Conservation (phyloP, 2,329 filamentous ascomycete genomes). For the Cercospora zeae-maydis region DNA sequence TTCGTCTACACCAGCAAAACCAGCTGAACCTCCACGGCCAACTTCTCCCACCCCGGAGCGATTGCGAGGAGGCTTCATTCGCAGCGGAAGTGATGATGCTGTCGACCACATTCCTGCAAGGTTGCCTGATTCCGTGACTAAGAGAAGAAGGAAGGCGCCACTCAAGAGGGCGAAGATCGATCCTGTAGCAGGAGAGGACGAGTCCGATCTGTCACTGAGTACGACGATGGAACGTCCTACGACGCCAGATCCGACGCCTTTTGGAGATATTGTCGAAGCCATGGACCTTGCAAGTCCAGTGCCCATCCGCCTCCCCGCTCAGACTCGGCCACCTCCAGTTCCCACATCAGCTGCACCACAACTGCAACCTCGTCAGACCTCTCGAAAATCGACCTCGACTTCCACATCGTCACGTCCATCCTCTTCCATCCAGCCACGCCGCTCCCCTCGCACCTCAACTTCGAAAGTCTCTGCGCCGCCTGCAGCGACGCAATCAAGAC, state of each 20-base stretch:
- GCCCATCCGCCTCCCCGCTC: neutral
- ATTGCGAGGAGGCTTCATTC: conserved; percentile 15
- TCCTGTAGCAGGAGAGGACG: conserved; percentile 22
- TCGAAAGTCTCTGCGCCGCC: neutral
- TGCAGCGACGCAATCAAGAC: neutral
- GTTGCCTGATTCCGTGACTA: conserved; percentile 35
- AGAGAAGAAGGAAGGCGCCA: conserved; percentile 30
- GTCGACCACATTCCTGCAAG: neutral
- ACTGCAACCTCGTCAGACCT: too few species aligned
- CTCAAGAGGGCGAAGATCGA: conserved; percentile 33
- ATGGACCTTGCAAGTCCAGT: conserved; percentile 22
- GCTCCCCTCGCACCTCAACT: conserved; percentile 9
- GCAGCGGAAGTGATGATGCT: neutral
- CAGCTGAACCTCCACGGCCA: conserved; percentile 10
- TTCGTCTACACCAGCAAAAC: conserved; percentile 30
- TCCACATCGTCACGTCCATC: neutral
- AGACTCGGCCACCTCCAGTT: neutral
- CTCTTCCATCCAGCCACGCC: neutral
- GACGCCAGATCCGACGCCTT: neutral
- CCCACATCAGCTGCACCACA: too few species aligned
- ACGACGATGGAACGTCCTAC: neutral
- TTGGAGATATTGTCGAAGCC: conserved; percentile 16
- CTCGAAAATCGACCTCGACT: neutral
- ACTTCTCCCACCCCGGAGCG: conserved; percentile 22
- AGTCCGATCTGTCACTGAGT: neutral